Base-by-base conservation (phyloP, 2,329 filamentous ascomycete genomes). In the Apiospora phragmitis region DNA sequence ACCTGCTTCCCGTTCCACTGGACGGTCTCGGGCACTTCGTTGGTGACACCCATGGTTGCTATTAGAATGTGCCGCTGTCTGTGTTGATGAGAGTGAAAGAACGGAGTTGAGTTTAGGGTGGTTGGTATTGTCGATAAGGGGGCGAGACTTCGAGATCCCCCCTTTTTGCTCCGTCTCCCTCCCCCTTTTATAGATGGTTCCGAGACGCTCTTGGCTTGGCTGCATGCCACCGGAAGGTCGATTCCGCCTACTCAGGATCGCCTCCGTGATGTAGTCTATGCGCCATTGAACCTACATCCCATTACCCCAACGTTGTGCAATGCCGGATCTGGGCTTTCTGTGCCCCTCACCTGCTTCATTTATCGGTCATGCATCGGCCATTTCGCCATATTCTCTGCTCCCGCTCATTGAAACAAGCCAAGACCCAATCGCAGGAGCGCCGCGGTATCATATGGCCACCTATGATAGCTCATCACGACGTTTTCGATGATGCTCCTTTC, bases 1-100 rank as follows among this genome's bases (percentile, higher is more conserved):
- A 86, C 84, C 72, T 81, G 76, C 75, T 83, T 83, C 75, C 85
- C 85, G 74, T 83, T 83, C 85, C 85, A 87, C 70, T 84, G 80
- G 70, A 86, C 82, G 55, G 82, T 85, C 77, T 83, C 77, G 6
- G 82, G 83, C 67, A 79, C 70, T 72, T 85, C 82, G 49, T 79
- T 79, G 62, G 77, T 72, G 75, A 81, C 78, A 71, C 79, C 80
- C 81, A 85, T 83, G 71, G 32, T 80, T 74, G 43, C 14, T 67
- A n/a, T n/a, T n/a, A 47, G 62, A 41, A 5, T 43, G n/a, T 67
- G 29, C 8, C 35, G 16, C 18, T 66, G 32, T 0, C 26, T 32
- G 49, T 11, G 18, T 29, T 18, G 11, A 18, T 4, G 55, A 12
- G 18, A 11, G 21, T 21, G 51, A 59, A 59, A 35, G 18, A 45